Evolutionary conservation across 805 yeast species (phyloP), one percentile per base, ranked within the genome.

Genomic region (Candida nitratophila): DNA sequence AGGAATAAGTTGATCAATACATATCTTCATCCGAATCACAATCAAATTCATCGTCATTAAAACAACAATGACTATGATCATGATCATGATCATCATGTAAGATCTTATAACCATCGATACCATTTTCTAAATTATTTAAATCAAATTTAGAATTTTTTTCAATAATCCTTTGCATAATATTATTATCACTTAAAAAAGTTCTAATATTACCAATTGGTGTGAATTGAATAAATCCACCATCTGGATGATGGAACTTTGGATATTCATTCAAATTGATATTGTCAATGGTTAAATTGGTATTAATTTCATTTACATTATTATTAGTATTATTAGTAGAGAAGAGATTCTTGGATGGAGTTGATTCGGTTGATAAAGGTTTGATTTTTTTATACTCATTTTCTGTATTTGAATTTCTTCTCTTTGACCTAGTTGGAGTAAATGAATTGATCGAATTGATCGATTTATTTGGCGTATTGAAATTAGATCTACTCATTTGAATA

Each of bases 181-280:
- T 78, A 39, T 68, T 68, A 29, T 64, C 66, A 30, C 69, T 61
- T 24, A 65, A 19, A 49, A 58, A 60, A 2, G 71, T 66, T 49
- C 83, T 63, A 35, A 78, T 63, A 40, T 77, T 75, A n/a, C 84
- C 84, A 64, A 80, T 70, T 21, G 84, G 83, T 1, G 83, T 77
- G 45, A 78, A 73, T 55, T 77, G 79, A 39, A 78, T 73, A 27
- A 66, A 67, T 0, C 84, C 84, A 10, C 84, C 84, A 12, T 77
- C 77, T 2, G 84, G 84, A 49, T 77, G 83, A 42, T 68, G 68
- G 50, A 74, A 78, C 45, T 71, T 65, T 14, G 84, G 80, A 70
- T 76, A 77, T 44, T 76, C 80, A 34, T 66, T 61, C 16, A 62
- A 41, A 41, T 61, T 52, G 19, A 59, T 54, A 30, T 56, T 56